Evolutionary conservation across 805 yeast species (phyloP), one percentile per base, ranked within the genome.

Genomic region (Ogataea parapolymorpha): DNA sequence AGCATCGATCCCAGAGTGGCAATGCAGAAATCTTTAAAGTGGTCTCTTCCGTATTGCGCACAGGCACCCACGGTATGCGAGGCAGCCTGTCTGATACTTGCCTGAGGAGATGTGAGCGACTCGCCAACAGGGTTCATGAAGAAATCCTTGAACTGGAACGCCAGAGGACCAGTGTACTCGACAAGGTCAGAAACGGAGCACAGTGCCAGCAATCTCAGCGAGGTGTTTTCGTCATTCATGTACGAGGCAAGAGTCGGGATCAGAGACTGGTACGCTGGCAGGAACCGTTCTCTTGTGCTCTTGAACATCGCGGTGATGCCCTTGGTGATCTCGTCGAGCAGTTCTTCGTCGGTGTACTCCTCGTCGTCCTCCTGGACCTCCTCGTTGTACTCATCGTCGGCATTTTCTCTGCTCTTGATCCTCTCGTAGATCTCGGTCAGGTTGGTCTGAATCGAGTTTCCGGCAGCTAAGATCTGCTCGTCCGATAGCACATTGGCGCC

Each of bases 321-420:
- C 58, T 83, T 85, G 59, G 84, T 85, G 48, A 89, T 79, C 58
- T 91, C 95, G 54, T 88, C 95, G 37, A 89, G 66, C 33, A 93
- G 68, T 57, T 90, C 96, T 58, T 89, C 97, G 61, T 93, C 98
- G 1, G 93, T 82, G 52, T 72, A 78, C 54, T 85, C 95, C 44
- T 80, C 88, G 41, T 90, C 97, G 42, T 82, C 89, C 41, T 79
- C 85, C 44, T 84, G 95, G 5, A 81, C 70, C 32, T 87, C 96
- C 65, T 88, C 96, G 44, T 84, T 83, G 61, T 82, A 89, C 54
- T 86, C 95, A 58, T 87, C 95, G 49, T 85, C 93, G 31, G 75
- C 82, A 45, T 70, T 72, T 39, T 86, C 89, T 48, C 95, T 82
- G 26, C 72, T 75, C 55, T 77, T 79, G 41, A 86, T 79, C 52